Evolutionary conservation across 1,139 yeast species (phyloP).

Genomic region (Petasospora rhodanensis): DNA sequence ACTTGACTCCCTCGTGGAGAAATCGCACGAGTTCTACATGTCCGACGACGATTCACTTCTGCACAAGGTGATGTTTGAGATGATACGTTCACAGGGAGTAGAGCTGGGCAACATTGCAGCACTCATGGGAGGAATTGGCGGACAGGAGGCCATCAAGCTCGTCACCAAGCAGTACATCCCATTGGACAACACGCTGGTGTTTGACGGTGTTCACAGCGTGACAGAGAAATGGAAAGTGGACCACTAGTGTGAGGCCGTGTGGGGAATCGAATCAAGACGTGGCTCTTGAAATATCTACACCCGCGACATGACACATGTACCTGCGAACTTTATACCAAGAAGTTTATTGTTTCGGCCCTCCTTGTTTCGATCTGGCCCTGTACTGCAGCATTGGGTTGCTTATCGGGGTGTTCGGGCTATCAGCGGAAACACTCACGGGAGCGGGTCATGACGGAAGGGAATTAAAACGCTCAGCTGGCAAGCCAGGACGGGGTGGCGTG

Average conservation of each 20-base stretch:
- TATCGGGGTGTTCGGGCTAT: too few species aligned
- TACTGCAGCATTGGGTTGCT: too few species aligned
- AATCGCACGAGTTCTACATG: slow-evolving; percentile 19
- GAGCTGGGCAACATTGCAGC: slow-evolving; percentile 47
- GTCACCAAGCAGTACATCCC: slow-evolving; percentile 76
- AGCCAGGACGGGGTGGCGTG: too few species aligned
- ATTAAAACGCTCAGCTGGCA: too few species aligned
- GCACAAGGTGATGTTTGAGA: slow-evolving; percentile 28
- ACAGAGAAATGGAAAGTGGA: slow-evolving; percentile 37
- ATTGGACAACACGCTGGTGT: slow-evolving; percentile 58
- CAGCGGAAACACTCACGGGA: too few species aligned
- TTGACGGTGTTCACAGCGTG: slow-evolving; percentile 62
- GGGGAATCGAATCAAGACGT: not conserved
- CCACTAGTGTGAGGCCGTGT: not conserved
- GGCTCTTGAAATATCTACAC: not conserved
- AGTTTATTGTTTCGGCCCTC: too few species aligned
- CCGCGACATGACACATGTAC: too few species aligned
- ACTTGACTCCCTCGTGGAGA: slow-evolving; percentile 9
- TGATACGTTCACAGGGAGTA: slow-evolving; percentile 35
- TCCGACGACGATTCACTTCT: slow-evolving; percentile 12
- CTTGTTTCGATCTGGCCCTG: too few species aligned
- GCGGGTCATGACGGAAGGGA: too few species aligned
- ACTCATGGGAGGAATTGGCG: slow-evolving; percentile 73
- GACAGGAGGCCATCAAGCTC: slow-evolving; percentile 70
- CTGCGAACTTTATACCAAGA: too few species aligned